These are phyloP conservation scores for Corylus americana DNA, from an alignment of 306 rosid genomes.

Conservation along the genomic window DNA sequence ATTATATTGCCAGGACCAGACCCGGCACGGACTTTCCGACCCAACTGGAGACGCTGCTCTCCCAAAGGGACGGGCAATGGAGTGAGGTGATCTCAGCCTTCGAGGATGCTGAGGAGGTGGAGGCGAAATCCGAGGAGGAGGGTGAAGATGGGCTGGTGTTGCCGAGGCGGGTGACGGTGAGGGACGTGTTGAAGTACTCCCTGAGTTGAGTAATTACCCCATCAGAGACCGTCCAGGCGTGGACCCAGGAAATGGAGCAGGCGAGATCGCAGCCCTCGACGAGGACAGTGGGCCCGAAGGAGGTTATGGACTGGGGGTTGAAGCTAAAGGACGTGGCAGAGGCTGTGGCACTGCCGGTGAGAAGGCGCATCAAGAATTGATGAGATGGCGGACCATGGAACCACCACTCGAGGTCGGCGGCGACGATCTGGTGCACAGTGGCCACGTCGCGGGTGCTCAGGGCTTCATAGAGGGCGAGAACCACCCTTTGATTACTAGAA, in stretches of 20 bases:
- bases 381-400: slow-evolving; percentile 94
- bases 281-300: slow-evolving; percentile 71
- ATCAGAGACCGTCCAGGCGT: slow-evolving; percentile 82
- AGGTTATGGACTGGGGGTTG: slow-evolving; percentile 50
- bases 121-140: slow-evolving; percentile 10
- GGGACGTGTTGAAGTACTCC: slow-evolving; percentile 93
- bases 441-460: slow-evolving; percentile 62
- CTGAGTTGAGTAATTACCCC: slow-evolving; percentile 86
- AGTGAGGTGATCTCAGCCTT: slow-evolving; percentile 50
- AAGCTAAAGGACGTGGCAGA: slow-evolving; percentile 41
- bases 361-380: slow-evolving; percentile 80
- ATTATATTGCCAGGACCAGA: slow-evolving; percentile 76
- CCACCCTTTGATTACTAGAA: slow-evolving; percentile 69
- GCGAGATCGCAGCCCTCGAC: slow-evolving; percentile 72
- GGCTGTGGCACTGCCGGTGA: slow-evolving; percentile 61
- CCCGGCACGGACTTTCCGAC: slow-evolving; percentile 95
- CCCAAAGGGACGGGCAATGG: slow-evolving; percentile 80
- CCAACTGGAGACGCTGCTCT: slow-evolving; percentile 68
- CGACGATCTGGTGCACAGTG: slow-evolving; percentile 63
- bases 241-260: slow-evolving; percentile 76
- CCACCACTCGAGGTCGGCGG: slow-evolving; percentile 97
- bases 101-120: slow-evolving; percentile 12
- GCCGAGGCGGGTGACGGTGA: slow-evolving; percentile 74
- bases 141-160: slow-evolving; percentile 13
- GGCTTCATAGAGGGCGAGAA: slow-evolving; percentile 77